Evolutionary conservation across 371 early-diverging fungal genomes (phyloP), one percentile per base, ranked within the genome.

Genomic region (Mortierella sp.): DNA sequence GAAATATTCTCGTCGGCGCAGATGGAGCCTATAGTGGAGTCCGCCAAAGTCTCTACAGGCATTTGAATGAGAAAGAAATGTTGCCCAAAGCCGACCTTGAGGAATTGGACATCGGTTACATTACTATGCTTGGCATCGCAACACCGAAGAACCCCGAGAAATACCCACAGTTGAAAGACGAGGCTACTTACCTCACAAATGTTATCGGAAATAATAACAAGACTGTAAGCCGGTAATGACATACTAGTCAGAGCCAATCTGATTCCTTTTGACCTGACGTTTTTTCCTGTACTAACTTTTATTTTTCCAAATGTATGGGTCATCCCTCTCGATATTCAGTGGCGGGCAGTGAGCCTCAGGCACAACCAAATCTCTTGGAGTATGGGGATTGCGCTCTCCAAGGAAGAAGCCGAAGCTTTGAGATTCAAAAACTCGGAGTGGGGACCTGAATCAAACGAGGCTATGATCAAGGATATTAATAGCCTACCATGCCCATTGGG

Each of bases 1-100:
- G 75, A 14, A 62, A 70, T 18, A 75, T 75, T 45, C 55, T 69
- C n/a, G 64, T 74, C 18, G 74, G 74, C 26, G 74, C 74, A 11
- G 70, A 75, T 47, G 75, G 75, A 14, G 70, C 65, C 16, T 66
- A 75, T 35, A 64, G 65, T 40, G 62, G 39, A 12, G 64, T 73
- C 16, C 68, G 74, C 16, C 62, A 67, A 28, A 49, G 37, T 11
- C 49, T 73, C 28, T 73, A 45, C 64, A 73, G 68, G 58, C 11
- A 37, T 18, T 14, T 73, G 47, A 49, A 32, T 4, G 35, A 62
- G 6, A 39, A 66, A 14, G 62, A 47, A 39, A 14, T 61, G 8
- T 14, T 73, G 1, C 68, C 67, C 8, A 32, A 51, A 28, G 5
- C 47, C 4, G 68, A 68, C 22, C 37, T n/a, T 3, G 59, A 63